Base-by-base conservation (phyloP, 2,329 filamentous ascomycete species). In the Setomelanomma holmii region DNA sequence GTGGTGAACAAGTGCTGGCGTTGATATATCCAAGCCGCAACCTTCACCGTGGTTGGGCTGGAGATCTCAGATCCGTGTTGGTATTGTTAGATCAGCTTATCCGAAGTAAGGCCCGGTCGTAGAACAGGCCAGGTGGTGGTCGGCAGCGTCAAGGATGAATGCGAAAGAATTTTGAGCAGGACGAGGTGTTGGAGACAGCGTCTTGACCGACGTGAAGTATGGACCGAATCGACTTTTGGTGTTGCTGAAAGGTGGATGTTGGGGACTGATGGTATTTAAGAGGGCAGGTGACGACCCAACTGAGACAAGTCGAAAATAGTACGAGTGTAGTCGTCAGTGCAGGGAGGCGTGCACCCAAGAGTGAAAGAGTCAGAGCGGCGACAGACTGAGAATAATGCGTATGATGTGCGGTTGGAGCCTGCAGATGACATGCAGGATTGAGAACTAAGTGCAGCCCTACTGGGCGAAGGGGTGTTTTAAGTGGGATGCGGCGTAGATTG, bases 401-500 rank as follows among this genome's bases (percentile, higher is more conserved):
- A 62, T 61, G 61, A 60, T 54, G 55, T 67, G 64, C 61, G 64
- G 60, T 53, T 49, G 55, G 51, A 55, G 43, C 54, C 54, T 66
- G 65, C 61, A 66, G 57, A 45, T 51, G 55, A 47, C 58, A 58
- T 64, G 62, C 59, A 60, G 44, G 35, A 55, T 55, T 40, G 40
- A 64, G 46, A 59, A 60, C 49, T 48, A 59, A 58, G 45, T 44
- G 58, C 53, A 64, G 62, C 59, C 55, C 52, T 66, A 58, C 60
- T 56, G 63, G 66, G 54, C 58, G 48, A 48, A 45, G 56, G 44
- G 42, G 47, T 49, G 58, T 53, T 63, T 69, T 70, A 67, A 64
- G 65, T 64, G 61, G 45, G 54, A 55, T 58, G 56, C 50, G 57
- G 63, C 54, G 56, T 55, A 56, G 62, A 64, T 46, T 67, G 70